phyloP scores from a whole-genome alignment of 768 basidiomycete genomes.

The Pulveroboletus frians region DNA sequence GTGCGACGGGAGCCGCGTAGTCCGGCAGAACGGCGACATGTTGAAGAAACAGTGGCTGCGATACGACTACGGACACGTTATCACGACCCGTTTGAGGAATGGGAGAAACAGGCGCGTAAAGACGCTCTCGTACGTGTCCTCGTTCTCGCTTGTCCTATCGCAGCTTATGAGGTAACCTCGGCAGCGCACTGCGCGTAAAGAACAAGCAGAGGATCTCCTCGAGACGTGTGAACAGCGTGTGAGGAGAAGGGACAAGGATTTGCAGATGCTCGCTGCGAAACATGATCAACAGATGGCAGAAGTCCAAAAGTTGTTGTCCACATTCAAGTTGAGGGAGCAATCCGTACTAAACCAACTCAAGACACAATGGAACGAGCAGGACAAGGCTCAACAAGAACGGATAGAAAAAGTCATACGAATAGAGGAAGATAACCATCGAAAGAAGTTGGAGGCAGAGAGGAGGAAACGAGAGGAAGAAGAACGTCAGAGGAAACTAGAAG shows the following conservation, averaged over 20 bases:
- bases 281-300: slow-evolving; percentile 51
- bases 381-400: slow-evolving; percentile 45
- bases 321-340: slow-evolving; percentile 41
- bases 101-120: slow-evolving; percentile 43
- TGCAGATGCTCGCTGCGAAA: slow-evolving; percentile 33
- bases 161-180: not conserved
- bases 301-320: slow-evolving; percentile 42
- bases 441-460: slow-evolving; percentile 52
- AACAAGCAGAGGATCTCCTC: slow-evolving; percentile 18
- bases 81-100: slow-evolving; percentile 46
- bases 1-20: slow-evolving; percentile 19
- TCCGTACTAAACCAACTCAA: slow-evolving; percentile 42
- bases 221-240: slow-evolving; percentile 15
- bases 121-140: slow-evolving; percentile 40
- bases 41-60: slow-evolving; percentile 44
- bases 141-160: not conserved
- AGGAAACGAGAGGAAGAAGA: slow-evolving; percentile 47
- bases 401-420: slow-evolving; percentile 58
- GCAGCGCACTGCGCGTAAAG: slow-evolving; percentile 38
- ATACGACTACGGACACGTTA: slow-evolving; percentile 41
- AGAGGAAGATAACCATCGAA: slow-evolving; percentile 57
- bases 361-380: slow-evolving; percentile 42
- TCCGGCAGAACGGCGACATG: slow-evolving; percentile 31
- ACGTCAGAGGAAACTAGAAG: slow-evolving; percentile 43
- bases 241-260: slow-evolving; percentile 7